A percentile compares a stretch with the other conserved stretches of the same genome.
Conservation (phyloP, 2,329 filamentous ascomycete genomes). For the Curvularia sp. region DNA sequence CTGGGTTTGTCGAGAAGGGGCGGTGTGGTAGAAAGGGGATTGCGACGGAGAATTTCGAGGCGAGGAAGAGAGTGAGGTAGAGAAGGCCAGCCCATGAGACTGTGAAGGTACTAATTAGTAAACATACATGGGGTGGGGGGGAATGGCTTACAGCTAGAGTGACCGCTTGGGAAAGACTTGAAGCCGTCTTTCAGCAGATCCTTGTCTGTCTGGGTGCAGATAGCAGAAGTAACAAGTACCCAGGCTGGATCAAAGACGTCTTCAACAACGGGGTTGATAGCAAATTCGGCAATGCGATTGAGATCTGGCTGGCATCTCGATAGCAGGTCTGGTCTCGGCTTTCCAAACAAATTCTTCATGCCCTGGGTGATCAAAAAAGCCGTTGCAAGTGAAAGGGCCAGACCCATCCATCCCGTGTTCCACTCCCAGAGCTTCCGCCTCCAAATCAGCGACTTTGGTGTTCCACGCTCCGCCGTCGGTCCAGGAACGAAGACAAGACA, state of each 20-base stretch:
- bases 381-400: conserved; percentile 73
- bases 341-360: conserved; percentile 78
- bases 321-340: conserved; percentile 69
- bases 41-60: conserved; percentile 78
- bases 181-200: conserved; percentile 79
- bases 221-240: conserved; percentile 74
- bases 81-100: conserved; percentile 79
- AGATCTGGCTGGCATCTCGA: conserved; percentile 80
- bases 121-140: background rate
- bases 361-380: conserved; percentile 84
- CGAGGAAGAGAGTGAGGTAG: conserved; percentile 87
- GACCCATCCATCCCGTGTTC: conserved; percentile 83
- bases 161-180: conserved; percentile 81
- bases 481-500: conserved; percentile 76
- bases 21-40: conserved; percentile 71
- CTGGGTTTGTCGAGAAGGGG: conserved; percentile 58
- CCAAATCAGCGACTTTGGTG: conserved; percentile 72
- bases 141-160: conserved; percentile 67
- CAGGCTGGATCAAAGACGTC: conserved; percentile 62
- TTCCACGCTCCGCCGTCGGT: conserved; percentile 67
- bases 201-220: conserved; percentile 73
- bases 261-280: conserved; percentile 65
- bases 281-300: conserved; percentile 58
- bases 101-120: conserved; percentile 29
- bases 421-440: conserved; percentile 89